Evolutionary conservation across 208 protist species (phyloP).

Genomic region (Leishmania guyanensis): DNA sequence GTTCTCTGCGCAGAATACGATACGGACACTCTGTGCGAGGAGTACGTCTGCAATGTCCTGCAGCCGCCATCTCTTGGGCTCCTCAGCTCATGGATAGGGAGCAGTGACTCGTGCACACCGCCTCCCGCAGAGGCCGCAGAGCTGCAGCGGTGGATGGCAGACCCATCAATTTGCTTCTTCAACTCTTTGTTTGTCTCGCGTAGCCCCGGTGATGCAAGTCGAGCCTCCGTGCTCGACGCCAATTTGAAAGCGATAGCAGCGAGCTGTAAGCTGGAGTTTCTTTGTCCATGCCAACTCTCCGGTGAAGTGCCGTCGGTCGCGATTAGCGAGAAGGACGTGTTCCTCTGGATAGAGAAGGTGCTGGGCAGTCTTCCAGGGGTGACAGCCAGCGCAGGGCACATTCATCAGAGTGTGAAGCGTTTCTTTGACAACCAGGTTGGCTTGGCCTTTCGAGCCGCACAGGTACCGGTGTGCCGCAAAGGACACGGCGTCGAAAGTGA

Average conservation of each 20-base stretch:
- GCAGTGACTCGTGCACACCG: not conserved
- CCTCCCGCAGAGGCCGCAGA: conserved; percentile 6
- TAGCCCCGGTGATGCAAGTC: conserved; percentile 4
- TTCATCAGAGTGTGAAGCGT: conserved; percentile 37
- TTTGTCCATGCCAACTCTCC: conserved; percentile 18
- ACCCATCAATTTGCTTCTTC: conserved; percentile 25
- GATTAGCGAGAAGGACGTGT: conserved; percentile 24
- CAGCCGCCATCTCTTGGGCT: conserved; percentile 32
- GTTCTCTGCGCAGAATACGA: conserved; percentile 39
- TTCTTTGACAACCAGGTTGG: conserved; percentile 36
- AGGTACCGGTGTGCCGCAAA: no score
- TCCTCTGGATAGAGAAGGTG: conserved; percentile 41
- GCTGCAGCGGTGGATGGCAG: conserved; percentile 37
- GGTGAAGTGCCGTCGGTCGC: conserved; percentile 35
- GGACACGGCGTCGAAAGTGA: not conserved
- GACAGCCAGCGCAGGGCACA: conserved; percentile 28
- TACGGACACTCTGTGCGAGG: conserved; percentile 31
- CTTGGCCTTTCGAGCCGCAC: not conserved
- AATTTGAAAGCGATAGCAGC: conserved; percentile 18
- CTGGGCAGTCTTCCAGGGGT: conserved; percentile 48
- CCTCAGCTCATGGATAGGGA: conserved; percentile 28
- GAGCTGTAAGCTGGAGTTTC: conserved; percentile 25
- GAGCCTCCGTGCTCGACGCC: conserved; percentile 10
- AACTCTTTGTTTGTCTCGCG: conserved; percentile 33
- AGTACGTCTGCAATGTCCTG: conserved; percentile 17